Evolutionary conservation across 805 yeast genomes (phyloP).

Genomic region (Ogataea pignaliae): DNA sequence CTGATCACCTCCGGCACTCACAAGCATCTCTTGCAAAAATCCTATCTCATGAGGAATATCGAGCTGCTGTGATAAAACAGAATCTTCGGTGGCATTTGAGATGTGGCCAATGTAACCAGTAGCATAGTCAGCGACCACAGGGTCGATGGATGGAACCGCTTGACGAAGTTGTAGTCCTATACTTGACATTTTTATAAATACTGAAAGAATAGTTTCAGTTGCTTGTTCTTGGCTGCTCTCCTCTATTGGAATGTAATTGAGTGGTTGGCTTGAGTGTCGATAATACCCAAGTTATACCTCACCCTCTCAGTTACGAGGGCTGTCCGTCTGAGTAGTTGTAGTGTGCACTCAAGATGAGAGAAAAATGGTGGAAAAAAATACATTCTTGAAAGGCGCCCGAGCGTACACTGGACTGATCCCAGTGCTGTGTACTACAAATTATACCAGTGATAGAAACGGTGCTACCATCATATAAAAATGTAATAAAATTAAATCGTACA

Average conservation of each 20-base stretch:
- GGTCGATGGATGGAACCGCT: constrained; percentile 82
- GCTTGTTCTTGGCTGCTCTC: background rate
- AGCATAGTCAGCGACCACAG: constrained; percentile 84
- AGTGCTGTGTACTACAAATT: too few species aligned
- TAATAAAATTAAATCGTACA: too few species aligned
- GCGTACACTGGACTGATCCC: too few species aligned
- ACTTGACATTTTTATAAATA: constrained; percentile 32
- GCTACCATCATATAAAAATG: too few species aligned
- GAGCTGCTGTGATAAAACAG: constrained; percentile 71
- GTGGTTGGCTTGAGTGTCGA: too few species aligned
- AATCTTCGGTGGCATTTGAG: constrained; percentile 71
- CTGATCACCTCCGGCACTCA: constrained; percentile 77
- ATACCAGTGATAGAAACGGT: too few species aligned
- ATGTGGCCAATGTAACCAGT: constrained; percentile 86
- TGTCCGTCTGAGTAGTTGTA: too few species aligned
- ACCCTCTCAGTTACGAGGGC: too few species aligned
- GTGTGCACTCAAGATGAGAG: too few species aligned
- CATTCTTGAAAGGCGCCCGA: too few species aligned
- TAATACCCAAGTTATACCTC: too few species aligned
- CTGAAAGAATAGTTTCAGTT: background rate
- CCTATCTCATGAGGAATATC: constrained; percentile 63
- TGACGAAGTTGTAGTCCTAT: constrained; percentile 61
- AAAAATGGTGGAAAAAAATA: too few species aligned
- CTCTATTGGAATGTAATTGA: background rate
- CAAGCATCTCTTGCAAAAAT: constrained; percentile 61